Evolutionary conservation across 1,284 basidiomycete genomes (phyloP), one percentile per base, ranked within the genome.

Genomic region (Hortiboletus rubellus): DNA sequence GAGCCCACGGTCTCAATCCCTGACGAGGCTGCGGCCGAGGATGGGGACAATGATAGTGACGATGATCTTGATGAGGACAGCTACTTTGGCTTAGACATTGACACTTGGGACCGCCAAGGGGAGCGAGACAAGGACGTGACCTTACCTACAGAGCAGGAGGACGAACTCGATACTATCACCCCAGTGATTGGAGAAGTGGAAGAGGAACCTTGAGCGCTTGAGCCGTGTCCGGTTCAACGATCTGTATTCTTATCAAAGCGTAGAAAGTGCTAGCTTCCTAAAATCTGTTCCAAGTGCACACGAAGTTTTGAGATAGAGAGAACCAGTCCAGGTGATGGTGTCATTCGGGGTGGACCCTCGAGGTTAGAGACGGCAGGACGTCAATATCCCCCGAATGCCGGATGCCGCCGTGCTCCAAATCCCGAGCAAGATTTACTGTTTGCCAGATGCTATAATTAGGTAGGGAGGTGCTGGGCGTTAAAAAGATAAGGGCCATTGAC

Each of bases 1-100:
- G 50, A 51, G 15, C 50, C 50, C 4, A 12, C n/a, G 17, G 33
- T 51, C 22, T 48, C 33, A 15, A 51, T 51, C 17, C 31, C 50
- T 7, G 43, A 51, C 8, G 50, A 51, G 43, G 50, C 30, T 34
- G 17, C 17, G 7, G 50, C 27, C 38, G 18, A n/a, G 15, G 17
- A 3, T 2, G 42, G 30, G 15, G 42, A 30, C 14, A 5, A 7
- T 24, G 31, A 50, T 18, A 15, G 8, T 8, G 50, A 47, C 8
- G 18, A 46, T 31, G 50, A 49, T 49, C 43, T 51, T 18, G 42
- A 24, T 14, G 50, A 47, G 33, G 44, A 51, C 44, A 51, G 50
- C 12, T 47, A 51, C 24, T 51, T 48, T n/a, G 43, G 33, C 12
- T 36, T 9, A 43, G 50, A 51, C 50, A 48, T 51, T 30, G 38